phyloP scores from a whole-genome alignment of 75 land plant genomes.

The Larix kaempferi region DNA sequence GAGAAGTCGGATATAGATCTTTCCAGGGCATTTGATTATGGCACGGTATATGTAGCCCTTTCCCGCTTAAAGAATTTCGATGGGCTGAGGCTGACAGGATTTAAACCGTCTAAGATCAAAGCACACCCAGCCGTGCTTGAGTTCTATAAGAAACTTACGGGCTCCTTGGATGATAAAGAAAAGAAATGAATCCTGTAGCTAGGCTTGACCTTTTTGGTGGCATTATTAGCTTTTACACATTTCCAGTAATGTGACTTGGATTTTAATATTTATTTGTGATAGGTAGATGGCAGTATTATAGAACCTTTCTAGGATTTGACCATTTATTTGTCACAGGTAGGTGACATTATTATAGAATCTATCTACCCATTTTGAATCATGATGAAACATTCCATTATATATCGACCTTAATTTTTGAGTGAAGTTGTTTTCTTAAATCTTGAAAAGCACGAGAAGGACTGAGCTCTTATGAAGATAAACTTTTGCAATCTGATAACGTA shows the following conservation, averaged over 20 bases:
- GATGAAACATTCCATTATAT: not conserved
- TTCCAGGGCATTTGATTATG: slow-evolving; percentile 56
- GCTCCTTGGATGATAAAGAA: not conserved
- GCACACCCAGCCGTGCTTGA: slow-evolving; percentile 57
- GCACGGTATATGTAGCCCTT: slow-evolving; percentile 83
- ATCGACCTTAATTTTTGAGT: not conserved
- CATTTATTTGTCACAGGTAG: not conserved
- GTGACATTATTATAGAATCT: not conserved
- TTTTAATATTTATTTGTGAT: not conserved
- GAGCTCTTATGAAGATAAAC: not conserved
- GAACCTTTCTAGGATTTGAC: too few species aligned
- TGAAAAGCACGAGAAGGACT: not conserved
- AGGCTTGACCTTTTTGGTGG: not conserved
- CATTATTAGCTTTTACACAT: not conserved
- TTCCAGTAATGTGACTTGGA: not conserved
- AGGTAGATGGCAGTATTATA: not conserved
- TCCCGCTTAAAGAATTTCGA: slow-evolving; percentile 65
- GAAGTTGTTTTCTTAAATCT: too few species aligned
- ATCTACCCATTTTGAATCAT: not conserved
- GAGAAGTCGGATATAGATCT: slow-evolving; percentile 62
- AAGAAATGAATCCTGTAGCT: not conserved
- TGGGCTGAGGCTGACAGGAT: slow-evolving; percentile 63
- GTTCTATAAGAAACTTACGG: slow-evolving; percentile 40
- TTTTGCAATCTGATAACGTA: not conserved
- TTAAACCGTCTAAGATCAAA: slow-evolving; percentile 52